Percentiles rank a stretch among this genome's conserved stretches.
These are phyloP conservation scores for Cordyceps pruinosa DNA, from an alignment of 2,329 filamentous ascomycete genomes.

Conservation along the genomic window DNA sequence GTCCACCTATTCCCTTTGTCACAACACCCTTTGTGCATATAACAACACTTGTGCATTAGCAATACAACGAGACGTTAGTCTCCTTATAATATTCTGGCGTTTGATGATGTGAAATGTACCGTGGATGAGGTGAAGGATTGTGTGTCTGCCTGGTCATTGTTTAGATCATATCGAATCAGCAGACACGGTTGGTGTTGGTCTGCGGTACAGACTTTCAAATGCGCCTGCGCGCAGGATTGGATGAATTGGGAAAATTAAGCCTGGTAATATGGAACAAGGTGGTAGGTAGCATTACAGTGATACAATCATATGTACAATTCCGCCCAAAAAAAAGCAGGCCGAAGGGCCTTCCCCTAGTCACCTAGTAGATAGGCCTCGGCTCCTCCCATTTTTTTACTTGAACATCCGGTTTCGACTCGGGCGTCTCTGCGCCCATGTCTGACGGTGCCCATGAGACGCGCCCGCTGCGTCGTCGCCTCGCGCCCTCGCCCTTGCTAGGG, in stretches of 20 bases:
- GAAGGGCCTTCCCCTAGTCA: background rate
- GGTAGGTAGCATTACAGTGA: background rate
- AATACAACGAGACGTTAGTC: slow-evolving; percentile 37
- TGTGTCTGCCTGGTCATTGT: background rate
- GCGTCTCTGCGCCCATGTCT: slow-evolving; percentile 32
- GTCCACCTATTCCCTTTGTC: slow-evolving; percentile 45
- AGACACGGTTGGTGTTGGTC: too few species aligned
- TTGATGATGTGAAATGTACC: background rate
- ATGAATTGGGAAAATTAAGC: background rate
- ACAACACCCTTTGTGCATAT: slow-evolving; percentile 45
- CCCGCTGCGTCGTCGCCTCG: slow-evolving; percentile 43
- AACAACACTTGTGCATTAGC: slow-evolving; percentile 57
- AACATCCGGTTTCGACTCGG: slow-evolving; percentile 21
- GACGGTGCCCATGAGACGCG: slow-evolving; percentile 39
- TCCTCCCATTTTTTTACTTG: slow-evolving; percentile 36
- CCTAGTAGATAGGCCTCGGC: slow-evolving; percentile 34
- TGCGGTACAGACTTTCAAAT: background rate
- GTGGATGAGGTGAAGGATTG: background rate
- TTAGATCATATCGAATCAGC: background rate
- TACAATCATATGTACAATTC: slow-evolving; percentile 7
- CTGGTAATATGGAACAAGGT: background rate
- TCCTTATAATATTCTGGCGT: slow-evolving; percentile 10
- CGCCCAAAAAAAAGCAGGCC: background rate
- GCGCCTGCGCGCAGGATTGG: background rate
- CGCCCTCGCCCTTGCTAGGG: slow-evolving; percentile 40